Base-by-base conservation (phyloP, 2,329 filamentous ascomycete species). In the Reticulascus tulasneorum region DNA sequence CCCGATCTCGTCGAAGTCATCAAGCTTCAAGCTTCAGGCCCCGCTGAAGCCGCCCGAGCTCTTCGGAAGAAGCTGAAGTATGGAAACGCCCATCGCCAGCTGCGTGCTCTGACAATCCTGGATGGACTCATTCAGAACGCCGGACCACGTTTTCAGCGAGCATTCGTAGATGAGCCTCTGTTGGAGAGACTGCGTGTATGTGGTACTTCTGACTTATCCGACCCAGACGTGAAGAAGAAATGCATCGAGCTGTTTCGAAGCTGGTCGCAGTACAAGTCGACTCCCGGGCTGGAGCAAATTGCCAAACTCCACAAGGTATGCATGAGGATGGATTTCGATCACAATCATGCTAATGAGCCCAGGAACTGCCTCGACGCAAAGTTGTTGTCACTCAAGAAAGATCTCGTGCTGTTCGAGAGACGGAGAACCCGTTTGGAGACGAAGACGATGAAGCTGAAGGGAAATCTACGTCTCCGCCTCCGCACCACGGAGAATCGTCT, bases 11-110 rank as follows among this genome's bases (percentile, higher is more conserved):
- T 97, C 46, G 93, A 98, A 62, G 88, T 93, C 38, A 86, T 98
- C 57, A 84, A 86, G 47, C 79, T 98, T 40, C 93, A 98, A 63
- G 74, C 77, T 18, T 85, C 86, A 7, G 93, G 93, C 0, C 88
- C 93, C 2, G 77, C 79, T 10, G 93, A 98, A 68, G 90, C 90
- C 40, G 88, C 91, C 35, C 80, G 93, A 55, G 90, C 93, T 30
- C 77, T 98, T 51, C 81, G 93, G 42, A 98, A 98, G 77, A 97
- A 97, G 70, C 78, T 98, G 74, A 98, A 98, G 68, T 97, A 98
- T 63, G 93, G 93, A 51, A 94, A 81, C 53, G 74, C 86, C n/a
- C 91, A 97, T 61, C 84, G 89, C 32, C 93, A 98, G 62, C 73
- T 97, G 22, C 80, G 93, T 41, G 86, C 93, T 23, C 75, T 98